Evolutionary conservation across 805 yeast species (phyloP), one percentile per base, ranked within the genome.

Genomic region (Teunomyces stri): DNA sequence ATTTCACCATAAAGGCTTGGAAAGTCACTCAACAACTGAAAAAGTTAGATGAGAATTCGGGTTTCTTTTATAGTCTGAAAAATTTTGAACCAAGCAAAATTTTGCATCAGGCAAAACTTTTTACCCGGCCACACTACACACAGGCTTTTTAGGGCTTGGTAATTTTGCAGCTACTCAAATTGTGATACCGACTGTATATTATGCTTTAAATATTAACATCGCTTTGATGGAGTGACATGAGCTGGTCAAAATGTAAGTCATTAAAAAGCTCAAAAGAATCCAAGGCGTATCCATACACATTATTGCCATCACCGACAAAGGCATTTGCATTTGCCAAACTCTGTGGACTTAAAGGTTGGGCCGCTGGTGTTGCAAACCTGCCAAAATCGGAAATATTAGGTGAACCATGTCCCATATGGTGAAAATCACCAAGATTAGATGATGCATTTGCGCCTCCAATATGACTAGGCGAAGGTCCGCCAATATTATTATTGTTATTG

Each of bases 291-390:
- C 40, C 45, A n/a, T 15, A 22, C n/a, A 33, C 15, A 22, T 43
- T 43, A 15, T 25, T 34, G 40, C 25, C 15, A 6, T 37, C 40
- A 6, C 29, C 27, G 22, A 16, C 22, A 11, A 36, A 11, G 11
- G 27, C 39, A 9, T 22, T 22, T 3, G 13, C 15, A 9, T 21
- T 15, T 6, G 29, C 40, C 40, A 46, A 38, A 30, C 43, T 43
- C 18, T 43, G 46, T 10, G 49, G 46, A 28, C 49, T 46, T 29
- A 46, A 38, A 3, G 46, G 46, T 29, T 45, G 40, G 12, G 40
- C 25, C 5, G 11, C 25, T 4, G 40, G 40, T 13, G 40, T 37
- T 4, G 40, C 28, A 6, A 15, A 11, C 20, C 22, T 37, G n/a
- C 16, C 40, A 13, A n/a, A 37, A 2, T 37, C 40, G 7, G 40